Evolutionary conservation across 106 monocot genomes (phyloP).

Genomic region (Vanilla planifolia): DNA sequence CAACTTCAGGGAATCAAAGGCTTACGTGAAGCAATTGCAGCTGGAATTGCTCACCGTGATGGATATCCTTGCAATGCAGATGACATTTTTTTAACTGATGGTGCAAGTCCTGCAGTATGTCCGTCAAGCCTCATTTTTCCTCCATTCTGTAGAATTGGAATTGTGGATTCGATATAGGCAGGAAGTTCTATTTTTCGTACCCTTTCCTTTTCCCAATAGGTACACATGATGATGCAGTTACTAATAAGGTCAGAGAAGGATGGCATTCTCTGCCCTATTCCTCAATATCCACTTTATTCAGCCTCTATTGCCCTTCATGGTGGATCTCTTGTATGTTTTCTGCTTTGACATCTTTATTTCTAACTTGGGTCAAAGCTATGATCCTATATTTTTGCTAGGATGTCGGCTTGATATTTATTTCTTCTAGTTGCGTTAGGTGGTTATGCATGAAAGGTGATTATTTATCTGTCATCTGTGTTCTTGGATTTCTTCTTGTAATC

Average conservation of each 20-base stretch:
- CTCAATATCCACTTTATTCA: conserved; percentile 97
- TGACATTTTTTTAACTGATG: conserved; percentile 93
- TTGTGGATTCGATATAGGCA: not conserved
- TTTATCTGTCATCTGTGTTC: no score
- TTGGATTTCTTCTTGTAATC: no score
- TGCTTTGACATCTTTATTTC: not conserved
- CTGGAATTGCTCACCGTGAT: conserved; percentile 79
- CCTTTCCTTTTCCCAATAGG: conserved; percentile 30
- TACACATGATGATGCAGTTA: conserved; percentile 99
- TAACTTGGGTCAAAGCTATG: no score
- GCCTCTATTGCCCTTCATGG: conserved; percentile 98
- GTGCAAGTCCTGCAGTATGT: conserved; percentile 85
- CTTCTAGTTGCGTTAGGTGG: no score
- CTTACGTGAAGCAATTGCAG: conserved; percentile 83
- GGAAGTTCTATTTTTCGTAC: no score
- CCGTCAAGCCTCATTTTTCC: not conserved
- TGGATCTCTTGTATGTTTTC: conserved; percentile 79
- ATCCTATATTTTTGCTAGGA: no score
- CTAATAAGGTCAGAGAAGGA: conserved; percentile 81
- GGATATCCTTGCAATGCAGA: conserved; percentile 79
- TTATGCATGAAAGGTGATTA: no score
- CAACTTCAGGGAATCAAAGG: conserved; percentile 87
- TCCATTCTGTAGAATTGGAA: not conserved
- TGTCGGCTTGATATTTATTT: no score
- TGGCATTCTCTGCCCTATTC: conserved; percentile 97